Conservation (phyloP, 148 eudicot species). For the Diospyros kaki region DNA sequence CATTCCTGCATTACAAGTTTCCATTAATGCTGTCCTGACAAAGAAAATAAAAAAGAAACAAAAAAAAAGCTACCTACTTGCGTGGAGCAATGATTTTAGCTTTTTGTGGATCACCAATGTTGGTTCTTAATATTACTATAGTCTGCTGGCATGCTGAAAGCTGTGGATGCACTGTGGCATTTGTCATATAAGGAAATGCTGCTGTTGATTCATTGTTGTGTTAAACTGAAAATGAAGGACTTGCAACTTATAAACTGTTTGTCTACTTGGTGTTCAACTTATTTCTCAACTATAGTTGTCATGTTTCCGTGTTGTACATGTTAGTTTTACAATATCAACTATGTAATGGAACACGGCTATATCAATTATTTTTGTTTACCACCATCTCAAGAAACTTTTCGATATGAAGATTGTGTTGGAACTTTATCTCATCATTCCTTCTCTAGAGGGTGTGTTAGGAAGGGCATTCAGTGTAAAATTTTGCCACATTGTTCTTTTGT, state of each 20-base stretch:
- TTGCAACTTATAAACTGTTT: background rate
- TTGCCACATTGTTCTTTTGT: too few relatives aligned
- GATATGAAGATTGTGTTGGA: too few relatives aligned
- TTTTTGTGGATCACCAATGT: background rate
- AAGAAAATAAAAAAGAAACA: background rate
- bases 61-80: background rate
- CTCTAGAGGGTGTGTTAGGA: too few relatives aligned
- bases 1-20: background rate
- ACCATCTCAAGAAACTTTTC: too few relatives aligned
- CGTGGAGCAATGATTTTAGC: background rate
- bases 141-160: background rate
- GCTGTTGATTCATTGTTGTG: background rate
- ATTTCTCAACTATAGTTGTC: background rate
- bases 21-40: background rate
- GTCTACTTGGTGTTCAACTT: background rate
- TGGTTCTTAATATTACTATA: background rate
- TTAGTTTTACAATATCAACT: too few relatives aligned
- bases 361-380: too few relatives aligned
- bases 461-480: too few relatives aligned
- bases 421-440: too few relatives aligned
- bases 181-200: background rate
- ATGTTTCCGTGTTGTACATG: too few relatives aligned
- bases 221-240: background rate
- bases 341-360: too few relatives aligned
- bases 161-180: conserved; percentile 10